Conservation (phyloP, 2,329 filamentous ascomycete genomes). For the Beauveria scarabaeidicola region DNA sequence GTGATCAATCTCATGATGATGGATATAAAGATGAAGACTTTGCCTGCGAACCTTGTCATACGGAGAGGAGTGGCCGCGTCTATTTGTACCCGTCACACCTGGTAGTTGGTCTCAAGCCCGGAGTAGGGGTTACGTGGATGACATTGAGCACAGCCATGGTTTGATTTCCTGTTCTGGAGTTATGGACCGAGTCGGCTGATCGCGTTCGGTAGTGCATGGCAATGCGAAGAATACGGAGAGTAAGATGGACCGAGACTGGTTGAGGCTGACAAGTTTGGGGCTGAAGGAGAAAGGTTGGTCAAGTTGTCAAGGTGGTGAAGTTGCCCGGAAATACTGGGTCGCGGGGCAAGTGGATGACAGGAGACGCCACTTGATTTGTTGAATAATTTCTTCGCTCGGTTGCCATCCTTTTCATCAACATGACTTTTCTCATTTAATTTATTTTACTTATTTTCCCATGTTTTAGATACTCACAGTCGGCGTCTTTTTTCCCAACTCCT, state of each 20-base stretch:
- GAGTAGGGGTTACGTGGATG: background rate
- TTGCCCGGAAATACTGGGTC: conserved; percentile 9
- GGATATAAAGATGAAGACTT: background rate
- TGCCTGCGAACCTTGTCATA: background rate
- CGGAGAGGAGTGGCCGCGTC: background rate
- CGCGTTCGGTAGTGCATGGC: background rate
- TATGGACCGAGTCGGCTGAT: conserved; percentile 2
- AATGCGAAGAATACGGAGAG: conserved; percentile 10
- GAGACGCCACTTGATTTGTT: background rate
- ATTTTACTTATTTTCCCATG: no score
- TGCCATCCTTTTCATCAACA: no score
- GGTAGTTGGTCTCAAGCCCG: background rate
- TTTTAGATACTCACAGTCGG: no score
- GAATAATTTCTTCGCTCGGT: no score
- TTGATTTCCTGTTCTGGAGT: background rate
- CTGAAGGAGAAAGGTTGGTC: background rate
- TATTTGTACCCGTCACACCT: background rate
- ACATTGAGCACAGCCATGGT: background rate
- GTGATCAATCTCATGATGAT: background rate
- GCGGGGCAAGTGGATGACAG: no score
- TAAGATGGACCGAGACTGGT: background rate
- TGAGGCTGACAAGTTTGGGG: background rate
- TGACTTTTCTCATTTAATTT: no score
- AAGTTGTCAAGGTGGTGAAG: background rate
- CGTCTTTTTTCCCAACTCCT: no score